Conservation (phyloP, 176 grass and related monocot species). For the Paspalum notatum region DNA sequence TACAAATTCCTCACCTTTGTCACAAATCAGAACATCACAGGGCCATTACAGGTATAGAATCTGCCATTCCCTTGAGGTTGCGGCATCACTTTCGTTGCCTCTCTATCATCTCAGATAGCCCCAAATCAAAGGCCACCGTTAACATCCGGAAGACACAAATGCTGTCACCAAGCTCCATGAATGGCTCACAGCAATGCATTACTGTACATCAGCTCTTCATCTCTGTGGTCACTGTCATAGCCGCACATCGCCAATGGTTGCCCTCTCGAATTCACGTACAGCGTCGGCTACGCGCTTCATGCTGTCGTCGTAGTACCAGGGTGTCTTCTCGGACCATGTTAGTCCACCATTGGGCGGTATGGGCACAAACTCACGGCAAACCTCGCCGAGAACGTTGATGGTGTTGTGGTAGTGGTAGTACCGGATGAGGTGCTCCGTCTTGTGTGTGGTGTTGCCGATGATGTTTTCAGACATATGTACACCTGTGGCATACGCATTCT, state of each 20-base stretch:
- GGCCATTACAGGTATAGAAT: neutral
- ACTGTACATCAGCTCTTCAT: constrained; percentile 13
- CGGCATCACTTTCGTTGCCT: constrained; percentile 31
- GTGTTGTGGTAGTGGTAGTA: constrained; percentile 99
- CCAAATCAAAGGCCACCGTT: constrained; percentile 13
- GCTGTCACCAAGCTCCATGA: constrained; percentile 13
- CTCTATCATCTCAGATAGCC: constrained; percentile 35
- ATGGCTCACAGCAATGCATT: constrained; percentile 4
- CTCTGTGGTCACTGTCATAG: neutral
- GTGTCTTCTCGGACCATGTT: constrained; percentile 83
- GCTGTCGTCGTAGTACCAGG: constrained; percentile 75
- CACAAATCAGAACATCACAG: constrained; percentile 12
- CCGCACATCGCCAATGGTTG: constrained; percentile 34
- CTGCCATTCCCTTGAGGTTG: constrained; percentile 24
- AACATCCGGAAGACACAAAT: constrained; percentile 16
- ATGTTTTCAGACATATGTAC: constrained; percentile 91
- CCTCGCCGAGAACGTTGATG: constrained; percentile 75
- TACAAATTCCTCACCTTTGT: constrained; percentile 43
- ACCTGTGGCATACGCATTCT: constrained; percentile 79
- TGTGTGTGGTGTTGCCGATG: constrained; percentile 94
- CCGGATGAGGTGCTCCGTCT: constrained; percentile 80
- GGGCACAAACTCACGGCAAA: constrained; percentile 67
- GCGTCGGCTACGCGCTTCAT: constrained; percentile 46
- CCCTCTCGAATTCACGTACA: constrained; percentile 48
- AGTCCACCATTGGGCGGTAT: constrained; percentile 58